phyloP scores from a whole-genome alignment of 2,329 filamentous ascomycete genomes.

The Periconia sp. region DNA sequence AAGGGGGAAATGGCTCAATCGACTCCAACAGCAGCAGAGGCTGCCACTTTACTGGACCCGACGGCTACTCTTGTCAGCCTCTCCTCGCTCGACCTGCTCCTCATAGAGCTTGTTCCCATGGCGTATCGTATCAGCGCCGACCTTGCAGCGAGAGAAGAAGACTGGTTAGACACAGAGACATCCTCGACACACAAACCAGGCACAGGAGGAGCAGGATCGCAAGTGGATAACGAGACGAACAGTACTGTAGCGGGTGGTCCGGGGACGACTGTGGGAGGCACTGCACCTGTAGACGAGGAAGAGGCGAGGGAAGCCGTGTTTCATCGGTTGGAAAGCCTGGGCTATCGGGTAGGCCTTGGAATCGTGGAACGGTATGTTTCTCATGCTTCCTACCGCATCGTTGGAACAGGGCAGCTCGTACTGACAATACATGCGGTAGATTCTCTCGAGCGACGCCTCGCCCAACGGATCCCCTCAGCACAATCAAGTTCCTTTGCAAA shows the following conservation, averaged over 20 bases:
- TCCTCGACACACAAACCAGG: conserved; percentile 7
- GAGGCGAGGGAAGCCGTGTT: conserved; percentile 84
- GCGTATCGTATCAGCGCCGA: conserved; percentile 83
- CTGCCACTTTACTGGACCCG: conserved; percentile 61
- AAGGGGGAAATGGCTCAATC: background rate
- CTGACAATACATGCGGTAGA: conserved; percentile 45
- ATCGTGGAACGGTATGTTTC: conserved; percentile 77
- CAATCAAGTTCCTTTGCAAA: conserved; percentile 98
- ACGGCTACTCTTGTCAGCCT: conserved; percentile 75
- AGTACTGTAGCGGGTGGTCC: conserved; percentile 26
- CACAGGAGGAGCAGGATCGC: conserved; percentile 8
- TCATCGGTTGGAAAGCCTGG: conserved; percentile 78
- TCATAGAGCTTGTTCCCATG: conserved; percentile 96
- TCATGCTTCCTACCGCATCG: background rate
- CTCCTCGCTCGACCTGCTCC: conserved; percentile 87
- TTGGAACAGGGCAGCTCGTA: background rate
- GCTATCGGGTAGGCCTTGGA: conserved; percentile 90
- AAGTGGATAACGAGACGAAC: conserved; percentile 25
- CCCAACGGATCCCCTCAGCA: conserved; percentile 88
- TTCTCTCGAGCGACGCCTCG: conserved; percentile 83
- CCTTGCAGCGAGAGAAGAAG: conserved; percentile 57
- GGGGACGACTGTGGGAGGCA: conserved; percentile 19
- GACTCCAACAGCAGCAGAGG: conserved; percentile 35
- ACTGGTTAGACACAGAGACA: conserved; percentile 28
- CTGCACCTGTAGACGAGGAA: conserved; percentile 65